Evolutionary conservation across 306 rosid genomes (phyloP).

Genomic region (Corylus heterophylla): DNA sequence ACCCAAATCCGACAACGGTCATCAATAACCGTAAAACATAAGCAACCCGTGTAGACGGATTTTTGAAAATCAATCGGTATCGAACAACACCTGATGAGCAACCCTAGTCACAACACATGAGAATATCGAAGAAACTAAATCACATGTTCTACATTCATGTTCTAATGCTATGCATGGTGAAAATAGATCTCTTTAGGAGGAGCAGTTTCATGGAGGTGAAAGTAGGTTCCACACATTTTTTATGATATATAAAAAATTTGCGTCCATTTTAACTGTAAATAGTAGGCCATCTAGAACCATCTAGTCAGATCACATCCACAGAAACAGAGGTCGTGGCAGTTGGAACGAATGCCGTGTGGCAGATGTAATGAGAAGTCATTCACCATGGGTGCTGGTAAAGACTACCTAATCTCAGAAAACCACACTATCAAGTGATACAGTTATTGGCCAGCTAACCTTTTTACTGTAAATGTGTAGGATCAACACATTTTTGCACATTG

Average conservation of each 20-base stretch:
- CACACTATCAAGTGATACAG: not conserved
- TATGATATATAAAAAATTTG: too few relatives aligned
- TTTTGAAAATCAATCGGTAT: too few relatives aligned
- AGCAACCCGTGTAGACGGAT: too few relatives aligned
- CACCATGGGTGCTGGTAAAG: not conserved
- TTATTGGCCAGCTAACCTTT: not conserved
- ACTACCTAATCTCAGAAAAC: not conserved
- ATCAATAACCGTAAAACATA: too few relatives aligned
- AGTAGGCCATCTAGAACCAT: too few relatives aligned
- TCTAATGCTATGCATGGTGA: not conserved
- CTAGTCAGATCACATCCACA: not conserved
- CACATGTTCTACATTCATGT: not conserved
- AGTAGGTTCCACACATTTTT: too few relatives aligned
- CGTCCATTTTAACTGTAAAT: too few relatives aligned
- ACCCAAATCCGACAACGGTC: too few relatives aligned
- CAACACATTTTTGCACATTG: not conserved
- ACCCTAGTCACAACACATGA: not conserved
- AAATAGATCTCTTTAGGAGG: not conserved
- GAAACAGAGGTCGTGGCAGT: not conserved
- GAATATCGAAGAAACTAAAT: not conserved
- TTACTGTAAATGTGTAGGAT: not conserved
- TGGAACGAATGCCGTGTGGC: not conserved
- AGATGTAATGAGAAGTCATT: not conserved
- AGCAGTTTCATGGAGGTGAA: too few relatives aligned
- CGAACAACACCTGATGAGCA: not conserved